Conservation (phyloP, 495 filamentous ascomycete genomes). For the Tuber melanosporum region DNA sequence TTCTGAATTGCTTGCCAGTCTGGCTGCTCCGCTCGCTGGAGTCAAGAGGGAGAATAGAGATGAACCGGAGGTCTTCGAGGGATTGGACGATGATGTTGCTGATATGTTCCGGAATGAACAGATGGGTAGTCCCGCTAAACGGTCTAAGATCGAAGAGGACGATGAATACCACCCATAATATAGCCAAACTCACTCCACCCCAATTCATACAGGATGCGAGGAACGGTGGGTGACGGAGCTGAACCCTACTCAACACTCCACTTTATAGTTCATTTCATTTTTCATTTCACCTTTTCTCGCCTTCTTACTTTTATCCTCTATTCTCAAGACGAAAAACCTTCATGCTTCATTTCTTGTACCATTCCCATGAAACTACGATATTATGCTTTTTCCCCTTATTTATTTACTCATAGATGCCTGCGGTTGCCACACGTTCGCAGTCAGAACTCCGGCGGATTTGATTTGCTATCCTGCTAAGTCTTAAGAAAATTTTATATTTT, state of each 20-base stretch:
- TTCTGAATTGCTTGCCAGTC: constrained; percentile 50
- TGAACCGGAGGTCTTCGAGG: constrained; percentile 58
- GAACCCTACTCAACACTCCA: neutral
- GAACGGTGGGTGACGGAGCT: neutral
- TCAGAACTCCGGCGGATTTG: neutral
- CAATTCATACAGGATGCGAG: neutral
- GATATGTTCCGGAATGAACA: constrained; percentile 61
- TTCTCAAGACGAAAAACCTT: neutral
- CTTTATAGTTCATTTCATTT: neutral
- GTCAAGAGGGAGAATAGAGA: constrained; percentile 70
- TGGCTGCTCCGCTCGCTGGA: constrained; percentile 46
- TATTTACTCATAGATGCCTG: constrained; percentile 9
- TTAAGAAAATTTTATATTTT: neutral
- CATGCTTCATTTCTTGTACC: constrained; percentile 3
- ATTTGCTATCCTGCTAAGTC: constrained; percentile 4
- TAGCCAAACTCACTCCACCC: neutral
- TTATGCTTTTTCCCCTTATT: neutral
- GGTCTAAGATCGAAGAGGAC: constrained; percentile 40
- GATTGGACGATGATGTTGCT: constrained; percentile 75
- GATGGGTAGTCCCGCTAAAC: constrained; percentile 29
- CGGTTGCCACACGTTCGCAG: neutral
- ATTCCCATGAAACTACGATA: neutral
- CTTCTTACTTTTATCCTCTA: neutral
- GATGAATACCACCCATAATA: constrained; percentile 38
- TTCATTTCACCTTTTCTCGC: neutral